Evolutionary conservation across 148 eudicot genomes (phyloP), one percentile per base, ranked within the genome.

Genomic region (Vaccinium corymbosum): DNA sequence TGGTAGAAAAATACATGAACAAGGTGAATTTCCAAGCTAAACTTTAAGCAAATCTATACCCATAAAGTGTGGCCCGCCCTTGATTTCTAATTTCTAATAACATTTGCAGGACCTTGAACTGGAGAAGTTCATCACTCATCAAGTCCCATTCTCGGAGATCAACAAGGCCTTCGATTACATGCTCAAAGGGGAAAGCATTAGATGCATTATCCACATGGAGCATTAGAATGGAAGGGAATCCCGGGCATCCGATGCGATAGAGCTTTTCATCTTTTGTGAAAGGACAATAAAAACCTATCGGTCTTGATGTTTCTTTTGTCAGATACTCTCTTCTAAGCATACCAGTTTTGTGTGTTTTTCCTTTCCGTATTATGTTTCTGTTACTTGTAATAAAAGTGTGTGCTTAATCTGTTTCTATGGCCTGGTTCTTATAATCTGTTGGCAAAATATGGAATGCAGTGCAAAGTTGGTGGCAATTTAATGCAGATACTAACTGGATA

Each of bases 1-100:
- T 95, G 7, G 95, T 94, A 1, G 95, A 92, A 66, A 91, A 88
- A 84, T 94, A 94, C 89, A 89, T 93, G 94, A 93, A 91, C 83
- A 92, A 95, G 92, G 94, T 89, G 66, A 61, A 61, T 61, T 61
- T 25, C 7, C 25, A 1, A 61, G 7, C 25, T 20, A 20, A 22
- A 61, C 25, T 61, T 20, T 22, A 61, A 61, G 66, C 25, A 61
- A 61, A 61, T 20, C 10, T 8, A 61, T 20, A 20, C n/a, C 27
- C 25, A 7, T 61, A n/a, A 1, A 42, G 0, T 2, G 2, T 61
- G 0, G 27, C 35, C 73, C 6, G 11, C 38, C 11, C 12, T 0
- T 27, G 6, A 13, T 22, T 3, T 13, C 6, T 25, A 68, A 25
- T 27, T 27, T 27, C 38, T 2, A 42, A 57, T 20, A 7, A 61